A percentile compares a stretch with the other conserved stretches of the same genome.
These are phyloP conservation scores for Septoria petroselini DNA, from an alignment of 2,329 filamentous ascomycete genomes.

Conservation along the genomic window DNA sequence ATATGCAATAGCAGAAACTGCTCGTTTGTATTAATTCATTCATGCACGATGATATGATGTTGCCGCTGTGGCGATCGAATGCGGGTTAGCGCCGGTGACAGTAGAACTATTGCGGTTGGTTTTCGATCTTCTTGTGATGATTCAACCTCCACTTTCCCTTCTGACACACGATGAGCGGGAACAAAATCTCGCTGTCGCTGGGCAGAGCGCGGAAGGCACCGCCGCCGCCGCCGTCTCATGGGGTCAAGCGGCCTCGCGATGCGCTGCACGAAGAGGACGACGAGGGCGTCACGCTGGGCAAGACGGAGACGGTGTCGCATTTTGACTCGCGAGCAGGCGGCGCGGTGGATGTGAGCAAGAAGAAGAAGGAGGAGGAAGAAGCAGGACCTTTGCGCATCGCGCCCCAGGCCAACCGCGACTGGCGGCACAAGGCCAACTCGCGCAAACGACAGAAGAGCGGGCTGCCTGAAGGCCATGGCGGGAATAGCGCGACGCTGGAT, in stretches of 20 bases:
- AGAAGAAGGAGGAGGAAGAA: slow-evolving; percentile 36
- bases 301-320: slow-evolving; percentile 51
- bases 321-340: slow-evolving; percentile 54
- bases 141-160: not conserved
- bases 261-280: slow-evolving; percentile 47
- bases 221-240: slow-evolving; percentile 35
- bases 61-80: not conserved
- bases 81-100: not conserved
- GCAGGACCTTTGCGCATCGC: slow-evolving; percentile 56
- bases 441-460: slow-evolving; percentile 55
- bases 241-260: slow-evolving; percentile 44
- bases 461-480: slow-evolving; percentile 47
- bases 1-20: not conserved
- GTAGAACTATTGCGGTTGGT: not conserved
- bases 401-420: slow-evolving; percentile 59
- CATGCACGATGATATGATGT: not conserved
- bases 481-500: slow-evolving; percentile 24
- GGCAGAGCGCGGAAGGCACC: slow-evolving; percentile 29
- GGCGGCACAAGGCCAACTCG: slow-evolving; percentile 53
- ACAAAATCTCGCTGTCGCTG: slow-evolving; percentile 36
- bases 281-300: slow-evolving; percentile 50
- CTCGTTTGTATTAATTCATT: too few relatives aligned
- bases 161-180: slow-evolving; percentile 19
- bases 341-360: slow-evolving; percentile 44
- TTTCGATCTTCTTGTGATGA: not conserved